phyloP scores from a whole-genome alignment of 768 basidiomycete species.

The Tricholoma saponaceum region DNA sequence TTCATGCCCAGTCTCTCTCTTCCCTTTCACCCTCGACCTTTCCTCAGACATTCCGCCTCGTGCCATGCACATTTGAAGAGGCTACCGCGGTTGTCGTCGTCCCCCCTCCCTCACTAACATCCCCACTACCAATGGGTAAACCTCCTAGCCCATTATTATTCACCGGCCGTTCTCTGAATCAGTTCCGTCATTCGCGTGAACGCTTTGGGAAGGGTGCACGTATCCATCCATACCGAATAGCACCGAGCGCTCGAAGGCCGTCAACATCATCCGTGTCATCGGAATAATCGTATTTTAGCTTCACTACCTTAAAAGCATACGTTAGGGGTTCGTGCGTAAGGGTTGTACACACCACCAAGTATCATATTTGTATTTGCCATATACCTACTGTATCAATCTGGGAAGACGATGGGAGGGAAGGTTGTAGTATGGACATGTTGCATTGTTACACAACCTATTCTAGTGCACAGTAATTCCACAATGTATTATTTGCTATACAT shows the following conservation, averaged over 20 bases:
- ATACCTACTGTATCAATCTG: constrained; percentile 7
- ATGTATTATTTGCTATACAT: background rate
- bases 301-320: background rate
- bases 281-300: constrained; percentile 3
- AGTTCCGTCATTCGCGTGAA: constrained; percentile 39
- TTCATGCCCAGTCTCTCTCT: constrained; percentile 18
- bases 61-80: constrained; percentile 46
- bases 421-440: background rate
- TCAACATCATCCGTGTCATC: constrained; percentile 1
- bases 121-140: background rate
- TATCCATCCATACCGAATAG: constrained; percentile 54
- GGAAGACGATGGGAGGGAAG: constrained; percentile 27
- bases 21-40: constrained; percentile 1
- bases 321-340: background rate
- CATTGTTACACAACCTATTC: background rate
- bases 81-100: constrained; percentile 52
- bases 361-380: constrained; percentile 14
- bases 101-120: constrained; percentile 20
- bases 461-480: background rate
- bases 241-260: constrained; percentile 15
- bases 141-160: constrained; percentile 39
- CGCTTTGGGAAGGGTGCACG: constrained; percentile 43
- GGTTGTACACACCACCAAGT: constrained; percentile 1
- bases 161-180: constrained; percentile 44
- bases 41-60: constrained; percentile 33